A percentile compares a stretch with the other conserved stretches of the same genome.
These are phyloP conservation scores for Zymoseptoria tritici DNA, from an alignment of 2,329 filamentous ascomycete species.

Conservation along the genomic window DNA sequence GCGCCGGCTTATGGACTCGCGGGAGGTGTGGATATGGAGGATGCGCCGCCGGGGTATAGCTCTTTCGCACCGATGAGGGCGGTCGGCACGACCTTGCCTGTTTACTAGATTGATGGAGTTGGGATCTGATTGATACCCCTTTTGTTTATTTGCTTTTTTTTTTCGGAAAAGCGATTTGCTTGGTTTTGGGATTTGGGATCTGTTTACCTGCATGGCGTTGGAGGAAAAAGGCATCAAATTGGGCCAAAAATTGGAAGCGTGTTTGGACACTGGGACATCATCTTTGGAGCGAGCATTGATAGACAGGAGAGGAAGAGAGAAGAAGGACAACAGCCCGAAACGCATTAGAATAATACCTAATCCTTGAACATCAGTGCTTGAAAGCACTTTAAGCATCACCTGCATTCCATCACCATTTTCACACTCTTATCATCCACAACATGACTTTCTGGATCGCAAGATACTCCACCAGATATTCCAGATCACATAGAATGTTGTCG, in stretches of 20 bases:
- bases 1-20: background rate
- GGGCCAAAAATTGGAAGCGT: background rate
- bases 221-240: background rate
- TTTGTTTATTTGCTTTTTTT: background rate
- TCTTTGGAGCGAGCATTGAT: background rate
- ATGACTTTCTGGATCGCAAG: background rate
- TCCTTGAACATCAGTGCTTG: background rate
- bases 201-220: background rate
- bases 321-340: background rate
- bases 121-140: background rate
- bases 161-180: background rate
- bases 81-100: background rate
- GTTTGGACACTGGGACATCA: background rate
- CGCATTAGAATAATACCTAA: background rate
- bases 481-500: background rate
- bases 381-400: background rate
- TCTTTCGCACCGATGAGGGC: constrained; percentile 7
- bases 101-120: background rate
- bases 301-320: background rate
- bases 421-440: background rate
- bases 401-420: background rate
- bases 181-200: background rate
- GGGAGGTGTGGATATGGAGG: constrained; percentile 3
- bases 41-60: constrained; percentile 24
- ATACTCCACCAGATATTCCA: background rate